Evolutionary conservation across 2,329 filamentous ascomycete species (phyloP).

Genomic region (Tothia fuscella): DNA sequence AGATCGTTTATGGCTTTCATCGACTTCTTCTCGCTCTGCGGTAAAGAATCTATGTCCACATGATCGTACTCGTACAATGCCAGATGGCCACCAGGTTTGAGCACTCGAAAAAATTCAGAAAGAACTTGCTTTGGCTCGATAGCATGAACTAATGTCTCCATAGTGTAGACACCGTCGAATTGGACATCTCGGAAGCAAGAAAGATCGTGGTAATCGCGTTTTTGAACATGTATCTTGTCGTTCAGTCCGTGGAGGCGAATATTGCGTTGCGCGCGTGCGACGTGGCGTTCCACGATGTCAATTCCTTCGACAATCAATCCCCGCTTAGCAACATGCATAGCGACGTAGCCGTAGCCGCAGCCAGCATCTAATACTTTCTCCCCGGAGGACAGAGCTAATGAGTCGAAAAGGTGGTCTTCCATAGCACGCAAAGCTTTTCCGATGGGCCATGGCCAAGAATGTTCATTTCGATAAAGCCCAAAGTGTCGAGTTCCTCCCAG

Average conservation of each 20-base stretch:
- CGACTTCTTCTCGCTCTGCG: neutral
- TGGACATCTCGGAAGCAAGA: no score
- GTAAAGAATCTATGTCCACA: neutral
- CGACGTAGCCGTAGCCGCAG: neutral
- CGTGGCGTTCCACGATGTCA: neutral
- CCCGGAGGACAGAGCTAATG: neutral
- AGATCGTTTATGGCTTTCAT: neutral
- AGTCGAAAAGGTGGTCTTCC: neutral
- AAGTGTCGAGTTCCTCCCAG: no score
- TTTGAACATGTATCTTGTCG: neutral
- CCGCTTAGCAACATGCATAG: neutral
- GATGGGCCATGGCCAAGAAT: no score
- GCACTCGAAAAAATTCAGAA: conserved; percentile 10
- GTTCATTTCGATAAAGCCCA: no score
- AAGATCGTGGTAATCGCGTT: neutral
- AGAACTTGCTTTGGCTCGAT: conserved; percentile 5
- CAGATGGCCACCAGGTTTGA: conserved; percentile 11
- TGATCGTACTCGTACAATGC: neutral
- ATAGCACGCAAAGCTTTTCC: neutral
- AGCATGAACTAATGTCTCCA: no score
- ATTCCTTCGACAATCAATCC: neutral
- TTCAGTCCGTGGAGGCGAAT: neutral
- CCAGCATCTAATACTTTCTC: neutral
- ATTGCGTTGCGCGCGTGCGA: neutral
- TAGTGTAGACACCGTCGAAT: no score